Percentiles rank a stretch among this genome's conserved stretches.
Conservation (phyloP, 768 basidiomycete genomes). For the Tricholoma hemisulphureum region DNA sequence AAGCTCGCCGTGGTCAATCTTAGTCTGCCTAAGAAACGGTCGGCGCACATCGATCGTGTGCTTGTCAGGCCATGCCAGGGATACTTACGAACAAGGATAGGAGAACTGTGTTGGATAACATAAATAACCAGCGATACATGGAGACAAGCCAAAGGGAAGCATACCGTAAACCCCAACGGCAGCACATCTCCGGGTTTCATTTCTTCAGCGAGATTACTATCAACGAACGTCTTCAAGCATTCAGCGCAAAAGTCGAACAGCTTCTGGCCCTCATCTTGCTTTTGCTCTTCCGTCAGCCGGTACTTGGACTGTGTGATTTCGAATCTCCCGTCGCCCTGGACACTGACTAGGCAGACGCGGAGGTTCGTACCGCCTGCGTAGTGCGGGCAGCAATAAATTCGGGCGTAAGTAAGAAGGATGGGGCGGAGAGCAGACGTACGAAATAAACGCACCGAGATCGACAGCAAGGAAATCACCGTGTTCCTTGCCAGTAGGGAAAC, state of each 20-base stretch:
- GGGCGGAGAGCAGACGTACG: neutral
- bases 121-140: conserved; percentile 5
- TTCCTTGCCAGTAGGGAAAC: conserved; percentile 91
- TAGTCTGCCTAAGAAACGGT: conserved; percentile 62
- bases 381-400: neutral
- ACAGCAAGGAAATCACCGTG: conserved; percentile 87
- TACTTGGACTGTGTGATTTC: conserved; percentile 98
- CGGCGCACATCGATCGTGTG: neutral
- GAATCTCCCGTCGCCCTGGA: conserved; percentile 93
- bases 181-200: conserved; percentile 56
- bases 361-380: conserved; percentile 86
- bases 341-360: conserved; percentile 94
- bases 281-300: conserved; percentile 95
- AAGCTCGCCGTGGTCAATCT: conserved; percentile 90
- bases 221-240: conserved; percentile 85
- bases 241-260: conserved; percentile 98
- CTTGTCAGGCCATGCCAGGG: neutral
- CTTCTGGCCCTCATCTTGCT: conserved; percentile 93
- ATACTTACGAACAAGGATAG: conserved; percentile 85
- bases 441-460: conserved; percentile 65
- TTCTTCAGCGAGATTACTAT: conserved; percentile 59
- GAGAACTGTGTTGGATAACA: conserved; percentile 61
- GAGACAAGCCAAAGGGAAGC: conserved; percentile 25
- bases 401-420: conserved; percentile 1
- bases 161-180: conserved; percentile 90